Conservation (phyloP, 2,329 filamentous ascomycete genomes). For the Sarocladium brachiariae region DNA sequence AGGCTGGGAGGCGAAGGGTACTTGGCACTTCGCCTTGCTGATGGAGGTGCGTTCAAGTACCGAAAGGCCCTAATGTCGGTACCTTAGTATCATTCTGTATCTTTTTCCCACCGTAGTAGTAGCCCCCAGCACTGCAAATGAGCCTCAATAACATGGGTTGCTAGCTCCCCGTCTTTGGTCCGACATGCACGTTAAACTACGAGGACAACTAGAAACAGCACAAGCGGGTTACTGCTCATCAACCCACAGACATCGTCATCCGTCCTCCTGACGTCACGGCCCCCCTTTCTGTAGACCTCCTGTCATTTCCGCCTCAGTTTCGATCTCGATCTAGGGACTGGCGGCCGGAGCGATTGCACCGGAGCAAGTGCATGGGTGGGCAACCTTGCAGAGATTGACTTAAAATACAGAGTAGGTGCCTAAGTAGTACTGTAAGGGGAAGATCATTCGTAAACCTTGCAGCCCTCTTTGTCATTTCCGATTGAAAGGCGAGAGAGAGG, state of each 20-base stretch:
- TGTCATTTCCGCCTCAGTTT: neutral
- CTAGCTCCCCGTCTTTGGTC: too few species aligned
- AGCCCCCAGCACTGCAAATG: too few species aligned
- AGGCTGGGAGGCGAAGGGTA: constrained; percentile 2
- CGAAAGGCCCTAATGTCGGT: constrained; percentile 5
- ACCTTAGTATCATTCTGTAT: neutral
- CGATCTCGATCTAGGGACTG: constrained; percentile 5
- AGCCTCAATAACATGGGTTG: too few species aligned
- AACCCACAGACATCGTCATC: too few species aligned
- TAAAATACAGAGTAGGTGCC: too few species aligned
- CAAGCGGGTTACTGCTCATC: neutral
- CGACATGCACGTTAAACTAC: too few species aligned
- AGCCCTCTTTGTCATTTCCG: too few species aligned
- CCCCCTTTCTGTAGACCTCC: neutral
- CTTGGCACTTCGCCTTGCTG: neutral
- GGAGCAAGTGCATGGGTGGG: neutral
- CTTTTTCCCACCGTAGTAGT: neutral
- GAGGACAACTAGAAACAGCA: neutral
- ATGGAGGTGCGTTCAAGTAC: neutral
- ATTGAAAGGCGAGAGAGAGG: neutral
- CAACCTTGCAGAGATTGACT: too few species aligned
- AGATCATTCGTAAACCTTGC: too few species aligned
- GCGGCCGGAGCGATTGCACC: neutral
- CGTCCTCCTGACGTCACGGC: constrained; percentile 11
- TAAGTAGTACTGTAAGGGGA: too few species aligned